Evolutionary conservation across 2,329 filamentous ascomycete species (phyloP), one percentile per base, ranked within the genome.

Genomic region (Cadophora malorum): DNA sequence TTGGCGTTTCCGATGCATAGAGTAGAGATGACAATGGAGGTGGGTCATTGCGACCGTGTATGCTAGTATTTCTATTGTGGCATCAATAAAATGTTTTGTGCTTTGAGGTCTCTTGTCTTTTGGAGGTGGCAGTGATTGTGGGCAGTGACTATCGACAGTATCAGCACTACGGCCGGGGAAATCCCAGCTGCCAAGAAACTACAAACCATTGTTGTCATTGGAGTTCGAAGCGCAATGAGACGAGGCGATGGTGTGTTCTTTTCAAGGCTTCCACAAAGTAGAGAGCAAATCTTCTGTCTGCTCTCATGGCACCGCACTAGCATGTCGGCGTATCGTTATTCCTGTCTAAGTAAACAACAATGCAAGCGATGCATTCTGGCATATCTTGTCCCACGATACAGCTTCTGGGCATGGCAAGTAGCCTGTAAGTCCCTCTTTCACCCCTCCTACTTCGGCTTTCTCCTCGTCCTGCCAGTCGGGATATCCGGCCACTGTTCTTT

Each of bases 1-100:
- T 69, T 72, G 74, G 76, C 73, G 75, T 76, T 77, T 72, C 71
- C 73, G 69, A 74, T 75, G 76, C 75, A 78, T 77, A 76, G 73
- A 72, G 74, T 73, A 75, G 70, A 77, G 73, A 70, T 67, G 73
- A 69, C 53, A 70, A 69, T 63, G 71, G 67, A 72, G 69, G 71
- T 70, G 75, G 62, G 73, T 71, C 72, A 65, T 19, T 70, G 63
- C 70, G 72, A 67, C 73, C 72, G 73, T 77, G 76, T 76, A 77
- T 74, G 75, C 71, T 78, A 77, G 73, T 74, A 73, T 73, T 75
- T 74, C 70, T 71, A 71, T 73, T 74, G 65, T 73, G 71, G 70
- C 70, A 75, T 70, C 56, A 72, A 73, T 73, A 69, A 66, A 71
- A 71, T 70, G 68, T 56, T 53, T 63, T 62, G 67, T 49, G 45